These are phyloP conservation scores for Linderniella brevidens DNA, from an alignment of 257 asterid genomes.

Conservation along the genomic window DNA sequence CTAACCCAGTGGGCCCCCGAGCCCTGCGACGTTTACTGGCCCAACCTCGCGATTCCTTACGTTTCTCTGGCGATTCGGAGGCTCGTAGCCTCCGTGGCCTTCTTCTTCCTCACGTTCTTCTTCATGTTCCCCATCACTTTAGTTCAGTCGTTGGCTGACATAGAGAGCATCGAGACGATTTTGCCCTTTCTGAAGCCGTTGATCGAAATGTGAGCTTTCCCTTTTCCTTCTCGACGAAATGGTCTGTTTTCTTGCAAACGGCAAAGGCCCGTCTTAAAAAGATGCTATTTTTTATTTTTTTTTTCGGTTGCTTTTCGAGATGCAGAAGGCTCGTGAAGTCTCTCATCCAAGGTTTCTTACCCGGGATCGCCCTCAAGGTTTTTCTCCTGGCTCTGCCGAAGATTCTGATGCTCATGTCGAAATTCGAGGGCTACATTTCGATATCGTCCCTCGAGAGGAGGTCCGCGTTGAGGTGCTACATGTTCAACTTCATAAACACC, in stretches of 20 bases:
- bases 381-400: constrained; percentile 72
- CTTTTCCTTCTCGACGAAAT: too few relatives aligned
- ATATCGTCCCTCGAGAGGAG: constrained; percentile 77
- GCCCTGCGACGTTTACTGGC: constrained; percentile 83
- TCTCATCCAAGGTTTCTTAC: constrained; percentile 73
- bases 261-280: not conserved
- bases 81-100: constrained; percentile 55
- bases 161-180: constrained; percentile 55
- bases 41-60: constrained; percentile 77
- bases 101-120: constrained; percentile 88
- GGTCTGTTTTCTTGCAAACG: too few relatives aligned
- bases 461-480: constrained; percentile 66
- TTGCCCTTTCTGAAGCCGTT: constrained; percentile 47
- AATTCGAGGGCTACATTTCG: constrained; percentile 63
- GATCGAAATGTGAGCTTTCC: constrained; percentile 42
- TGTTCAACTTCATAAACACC: constrained; percentile 65
- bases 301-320: too few relatives aligned
- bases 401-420: constrained; percentile 76
- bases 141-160: constrained; percentile 80
- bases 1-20: constrained; percentile 93
- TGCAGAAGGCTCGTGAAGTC: constrained; percentile 64
- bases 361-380: constrained; percentile 78
- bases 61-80: constrained; percentile 64
- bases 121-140: constrained; percentile 71
- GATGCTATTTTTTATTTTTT: too few relatives aligned